Conservation (phyloP, 1,284 basidiomycete genomes). For the Afroboletus lepidellus region DNA sequence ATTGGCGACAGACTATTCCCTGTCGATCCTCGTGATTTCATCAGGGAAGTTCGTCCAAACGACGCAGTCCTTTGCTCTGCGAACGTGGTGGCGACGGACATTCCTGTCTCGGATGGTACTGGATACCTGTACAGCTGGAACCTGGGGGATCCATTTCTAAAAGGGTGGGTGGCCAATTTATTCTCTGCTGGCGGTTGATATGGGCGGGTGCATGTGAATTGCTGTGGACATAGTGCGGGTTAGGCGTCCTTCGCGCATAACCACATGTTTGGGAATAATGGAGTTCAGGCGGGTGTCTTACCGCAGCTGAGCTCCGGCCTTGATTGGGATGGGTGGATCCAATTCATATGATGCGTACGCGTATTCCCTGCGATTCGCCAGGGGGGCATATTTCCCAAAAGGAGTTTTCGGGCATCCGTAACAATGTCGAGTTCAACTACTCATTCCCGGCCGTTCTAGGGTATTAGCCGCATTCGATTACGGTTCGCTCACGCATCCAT, state of each 20-base stretch:
- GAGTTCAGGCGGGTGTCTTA: not conserved
- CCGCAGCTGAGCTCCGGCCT: not conserved
- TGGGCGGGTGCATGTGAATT: not conserved
- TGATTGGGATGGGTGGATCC: constrained; percentile 5
- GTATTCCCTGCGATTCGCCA: not conserved
- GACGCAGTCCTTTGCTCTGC: constrained; percentile 46
- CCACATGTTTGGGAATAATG: not conserved
- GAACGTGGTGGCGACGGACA: constrained; percentile 54
- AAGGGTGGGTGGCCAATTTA: constrained; percentile 39
- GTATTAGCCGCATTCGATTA: constrained; percentile 59
- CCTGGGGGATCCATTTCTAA: constrained; percentile 53
- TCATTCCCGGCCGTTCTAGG: constrained; percentile 28
- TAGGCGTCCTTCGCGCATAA: not conserved
- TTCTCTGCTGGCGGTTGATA: not conserved
- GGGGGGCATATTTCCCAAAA: constrained; percentile 1
- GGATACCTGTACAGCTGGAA: constrained; percentile 56
- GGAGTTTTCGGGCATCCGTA: constrained; percentile 15
- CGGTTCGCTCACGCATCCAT: constrained; percentile 63
- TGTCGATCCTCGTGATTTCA: constrained; percentile 65
- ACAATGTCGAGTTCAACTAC: not conserved
- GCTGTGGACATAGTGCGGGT: constrained; percentile 15
- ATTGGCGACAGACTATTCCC: constrained; percentile 64
- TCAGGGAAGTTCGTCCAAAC: constrained; percentile 38
- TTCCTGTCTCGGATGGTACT: constrained; percentile 39
- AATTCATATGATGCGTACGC: not conserved